Conservation (phyloP, 192 early-diverging fungal species). For the Umbelopsis isabellina region DNA sequence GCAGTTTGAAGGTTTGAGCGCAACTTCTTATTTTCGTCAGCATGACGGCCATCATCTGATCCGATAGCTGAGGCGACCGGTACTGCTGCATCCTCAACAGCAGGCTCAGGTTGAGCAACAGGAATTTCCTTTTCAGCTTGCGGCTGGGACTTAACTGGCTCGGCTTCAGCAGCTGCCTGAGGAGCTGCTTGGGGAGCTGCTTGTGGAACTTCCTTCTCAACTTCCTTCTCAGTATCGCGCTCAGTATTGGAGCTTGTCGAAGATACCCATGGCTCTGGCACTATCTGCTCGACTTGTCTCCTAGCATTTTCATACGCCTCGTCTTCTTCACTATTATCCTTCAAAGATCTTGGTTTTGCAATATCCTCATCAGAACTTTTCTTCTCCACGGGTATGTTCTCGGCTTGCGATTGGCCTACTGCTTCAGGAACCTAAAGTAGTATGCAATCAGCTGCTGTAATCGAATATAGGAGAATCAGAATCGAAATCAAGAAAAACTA, state of each 20-base stretch:
- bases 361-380: neutral
- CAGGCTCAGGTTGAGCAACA: neutral
- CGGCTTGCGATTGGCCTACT: neutral
- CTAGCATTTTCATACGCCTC: neutral
- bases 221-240: too few species aligned
- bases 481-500: neutral
- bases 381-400: neutral
- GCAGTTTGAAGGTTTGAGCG: conserved; percentile 7
- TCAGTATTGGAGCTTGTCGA: neutral
- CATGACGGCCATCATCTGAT: neutral
- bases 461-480: too few species aligned
- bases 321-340: conserved; percentile 3
- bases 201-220: too few species aligned
- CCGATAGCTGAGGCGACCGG: neutral
- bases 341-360: neutral
- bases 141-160: too few species aligned
- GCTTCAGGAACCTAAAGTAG: neutral
- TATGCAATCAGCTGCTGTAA: neutral
- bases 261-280: neutral
- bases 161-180: too few species aligned
- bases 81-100: neutral
- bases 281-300: neutral
- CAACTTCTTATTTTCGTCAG: neutral
- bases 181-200: too few species aligned
- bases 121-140: neutral